Conservation (phyloP, 139 green algal species). For the Closterium sp. region DNA sequence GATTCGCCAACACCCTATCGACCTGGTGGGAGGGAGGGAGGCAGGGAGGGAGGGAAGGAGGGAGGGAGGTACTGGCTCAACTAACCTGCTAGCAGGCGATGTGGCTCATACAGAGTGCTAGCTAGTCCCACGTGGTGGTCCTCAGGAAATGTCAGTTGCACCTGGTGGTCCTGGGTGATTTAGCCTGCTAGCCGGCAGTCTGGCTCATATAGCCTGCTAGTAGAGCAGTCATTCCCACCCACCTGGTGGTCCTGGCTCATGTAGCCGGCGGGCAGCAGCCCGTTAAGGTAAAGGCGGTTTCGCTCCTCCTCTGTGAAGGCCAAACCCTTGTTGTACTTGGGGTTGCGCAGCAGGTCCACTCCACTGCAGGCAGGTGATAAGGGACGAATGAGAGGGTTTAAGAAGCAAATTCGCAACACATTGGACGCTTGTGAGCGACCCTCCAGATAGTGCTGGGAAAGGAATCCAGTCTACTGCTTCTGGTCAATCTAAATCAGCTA, state of each 20-base stretch:
- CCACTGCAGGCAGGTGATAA: conserved; percentile 37
- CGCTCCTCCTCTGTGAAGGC: conserved; percentile 78
- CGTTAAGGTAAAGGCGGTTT: conserved; percentile 80
- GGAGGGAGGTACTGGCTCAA: too few species aligned
- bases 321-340: conserved; percentile 80
- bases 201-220: background rate
- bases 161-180: background rate
- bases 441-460: too few species aligned
- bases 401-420: too few species aligned
- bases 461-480: too few species aligned
- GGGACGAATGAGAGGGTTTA: too few species aligned
- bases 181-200: background rate
- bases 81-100: too few species aligned
- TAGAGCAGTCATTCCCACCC: background rate
- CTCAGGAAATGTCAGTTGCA: background rate
- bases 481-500: too few species aligned
- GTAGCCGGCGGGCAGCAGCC: conserved; percentile 74
- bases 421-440: too few species aligned
- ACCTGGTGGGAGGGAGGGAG: too few species aligned
- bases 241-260: background rate
- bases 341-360: conserved; percentile 67
- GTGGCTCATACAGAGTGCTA: too few species aligned
- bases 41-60: too few species aligned
- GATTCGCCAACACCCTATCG: conserved; percentile 2
- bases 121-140: too few species aligned